Base-by-base conservation (phyloP, 139 green algal genomes). In the Tetraselmis chui region DNA sequence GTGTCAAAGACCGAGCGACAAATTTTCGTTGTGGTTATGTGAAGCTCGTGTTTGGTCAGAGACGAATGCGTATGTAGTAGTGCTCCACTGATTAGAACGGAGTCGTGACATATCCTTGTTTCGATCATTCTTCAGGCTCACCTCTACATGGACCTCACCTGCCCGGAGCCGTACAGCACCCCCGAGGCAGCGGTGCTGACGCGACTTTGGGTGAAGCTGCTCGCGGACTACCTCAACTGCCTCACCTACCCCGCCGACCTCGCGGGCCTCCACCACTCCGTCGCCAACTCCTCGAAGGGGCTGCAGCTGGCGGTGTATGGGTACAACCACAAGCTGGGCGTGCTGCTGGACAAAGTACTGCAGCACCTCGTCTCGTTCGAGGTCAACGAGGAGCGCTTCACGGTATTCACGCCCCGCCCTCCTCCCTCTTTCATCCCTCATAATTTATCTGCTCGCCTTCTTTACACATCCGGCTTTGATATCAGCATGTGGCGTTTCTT, bases 231-330 rank as follows among this genome's bases (percentile, higher is more conserved):
- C 58, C 90, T 98, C 23, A 94, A 94, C 59, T 94, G 97, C 85
- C 80, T 96, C 1, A 86, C 92, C 1, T 98, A 98, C 85, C 84
- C 89, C 31, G 95, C 95, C 30, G 90, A 97, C 82, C 87, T 98
- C 79, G 95, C 95, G 29, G 94, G 94, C 0, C 89, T 97, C 28
- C 23, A 31, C 0, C 93, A 94, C 76, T 81, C 30, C 25, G 58
- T 93, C 1, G 58, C 76, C 32, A 86, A 87, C 32, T 88, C 82
- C 32, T 79, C 84, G 29, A 31, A 77, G 28, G 86, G 86, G 31
- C 80, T 89, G 28, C 83, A 87, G 85, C 85, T 92, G 79, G 0
- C 75, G 32, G 78, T 29, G 25, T 29, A 76, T 74, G 78, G 78
- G 78, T 98, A 97, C 89, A 92, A 81, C 85, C 88, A 98, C 90